Evolutionary conservation across 257 asterid genomes (phyloP).

Genomic region (Cruciata laevipes): DNA sequence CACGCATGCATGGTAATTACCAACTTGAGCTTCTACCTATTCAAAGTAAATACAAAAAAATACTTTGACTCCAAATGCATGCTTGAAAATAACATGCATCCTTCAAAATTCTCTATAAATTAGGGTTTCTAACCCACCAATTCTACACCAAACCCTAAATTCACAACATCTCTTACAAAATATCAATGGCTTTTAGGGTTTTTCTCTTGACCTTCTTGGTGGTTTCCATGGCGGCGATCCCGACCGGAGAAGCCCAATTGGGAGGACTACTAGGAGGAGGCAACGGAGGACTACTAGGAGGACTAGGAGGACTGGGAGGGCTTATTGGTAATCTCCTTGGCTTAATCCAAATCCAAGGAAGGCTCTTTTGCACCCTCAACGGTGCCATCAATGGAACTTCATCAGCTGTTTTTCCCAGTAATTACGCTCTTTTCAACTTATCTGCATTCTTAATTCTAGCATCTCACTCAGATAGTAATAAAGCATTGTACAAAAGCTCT

Average conservation of each 20-base stretch:
- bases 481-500: too few relatives aligned
- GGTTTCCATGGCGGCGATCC: constrained; percentile 25
- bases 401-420: constrained; percentile 42
- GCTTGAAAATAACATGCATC: constrained; percentile 12
- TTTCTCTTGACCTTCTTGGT: constrained; percentile 14
- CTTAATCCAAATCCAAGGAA: constrained; percentile 26
- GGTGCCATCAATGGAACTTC: constrained; percentile 27
- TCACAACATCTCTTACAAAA: neutral
- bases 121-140: constrained; percentile 10
- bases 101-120: constrained; percentile 24
- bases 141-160: neutral
- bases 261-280: constrained; percentile 20
- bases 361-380: constrained; percentile 34
- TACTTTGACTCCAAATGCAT: constrained; percentile 18
- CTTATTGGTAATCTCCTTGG: constrained; percentile 18
- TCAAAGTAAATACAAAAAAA: neutral
- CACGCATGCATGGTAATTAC: constrained; percentile 16
- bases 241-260: constrained; percentile 34
- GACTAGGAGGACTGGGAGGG: constrained; percentile 19
- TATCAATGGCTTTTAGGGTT: constrained; percentile 20
- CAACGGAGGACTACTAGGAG: neutral
- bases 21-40: constrained; percentile 7
- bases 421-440: neutral
- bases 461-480: too few relatives aligned
- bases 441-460: too few relatives aligned